phyloP scores from a whole-genome alignment of 805 yeast genomes.

The Barnettozyma botsteinii region DNA sequence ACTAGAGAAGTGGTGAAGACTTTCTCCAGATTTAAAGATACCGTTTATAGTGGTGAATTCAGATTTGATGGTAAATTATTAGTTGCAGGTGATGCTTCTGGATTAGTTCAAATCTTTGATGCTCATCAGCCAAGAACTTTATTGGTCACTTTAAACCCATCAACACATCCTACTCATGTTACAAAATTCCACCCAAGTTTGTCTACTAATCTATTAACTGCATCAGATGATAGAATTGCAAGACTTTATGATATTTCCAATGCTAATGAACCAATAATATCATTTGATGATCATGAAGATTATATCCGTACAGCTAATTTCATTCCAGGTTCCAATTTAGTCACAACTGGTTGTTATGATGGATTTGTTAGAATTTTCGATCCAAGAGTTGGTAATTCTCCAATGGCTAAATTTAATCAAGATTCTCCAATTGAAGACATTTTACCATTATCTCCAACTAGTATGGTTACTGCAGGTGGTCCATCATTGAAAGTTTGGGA shows the following conservation, averaged over 20 bases:
- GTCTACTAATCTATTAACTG: constrained; percentile 72
- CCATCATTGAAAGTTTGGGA: constrained; percentile 89
- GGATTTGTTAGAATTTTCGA: constrained; percentile 82
- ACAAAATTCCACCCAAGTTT: constrained; percentile 83
- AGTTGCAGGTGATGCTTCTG: constrained; percentile 94
- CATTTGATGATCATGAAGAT: constrained; percentile 74
- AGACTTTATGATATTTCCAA: constrained; percentile 85
- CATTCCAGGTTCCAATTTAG: constrained; percentile 70
- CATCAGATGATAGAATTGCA: constrained; percentile 85
- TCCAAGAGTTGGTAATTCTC: constrained; percentile 52
- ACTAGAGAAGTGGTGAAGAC: constrained; percentile 89
- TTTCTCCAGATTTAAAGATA: constrained; percentile 81
- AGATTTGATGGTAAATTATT: constrained; percentile 86
- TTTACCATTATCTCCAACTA: constrained; percentile 65
- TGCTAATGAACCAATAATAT: constrained; percentile 63
- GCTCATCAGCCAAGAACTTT: constrained; percentile 72
- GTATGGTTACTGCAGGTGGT: constrained; percentile 73
- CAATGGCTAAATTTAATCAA: constrained; percentile 65
- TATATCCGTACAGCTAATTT: constrained; percentile 80
- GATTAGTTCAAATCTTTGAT: constrained; percentile 87
- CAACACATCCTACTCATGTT: constrained; percentile 85
- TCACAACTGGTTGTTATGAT: constrained; percentile 94
- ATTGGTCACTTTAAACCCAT: constrained; percentile 74
- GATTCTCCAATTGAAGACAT: constrained; percentile 82
- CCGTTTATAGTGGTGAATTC: constrained; percentile 87